Evolutionary conservation across 106 monocot species (phyloP).

Genomic region (Apostasia shenzhenica): DNA sequence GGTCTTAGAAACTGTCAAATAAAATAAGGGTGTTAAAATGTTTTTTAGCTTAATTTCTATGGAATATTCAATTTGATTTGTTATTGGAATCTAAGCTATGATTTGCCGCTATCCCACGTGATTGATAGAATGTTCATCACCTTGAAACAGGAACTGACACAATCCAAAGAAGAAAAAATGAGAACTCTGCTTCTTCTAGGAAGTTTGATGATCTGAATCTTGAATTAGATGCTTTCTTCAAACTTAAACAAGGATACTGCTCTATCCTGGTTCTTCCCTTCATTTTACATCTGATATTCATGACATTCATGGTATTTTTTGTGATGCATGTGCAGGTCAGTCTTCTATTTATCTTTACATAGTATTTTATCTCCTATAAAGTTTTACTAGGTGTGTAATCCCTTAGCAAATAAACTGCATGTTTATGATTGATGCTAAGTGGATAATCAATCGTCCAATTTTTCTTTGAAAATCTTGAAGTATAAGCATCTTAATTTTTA

Average conservation of each 20-base stretch:
- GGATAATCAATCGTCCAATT: no score
- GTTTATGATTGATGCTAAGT: no score
- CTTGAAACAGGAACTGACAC: conserved; percentile 29
- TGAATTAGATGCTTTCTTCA: conserved; percentile 5
- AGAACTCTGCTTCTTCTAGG: conserved; percentile 5
- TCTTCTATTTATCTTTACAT: not conserved
- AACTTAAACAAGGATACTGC: conserved; percentile 21
- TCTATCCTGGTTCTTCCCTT: conserved; percentile 66
- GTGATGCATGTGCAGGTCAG: conserved; percentile 96
- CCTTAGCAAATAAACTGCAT: no score
- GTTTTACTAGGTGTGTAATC: no score
- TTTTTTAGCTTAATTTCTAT: not conserved
- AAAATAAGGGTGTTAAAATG: not conserved
- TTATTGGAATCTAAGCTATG: not conserved
- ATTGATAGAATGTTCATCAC: no score
- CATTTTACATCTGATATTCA: conserved; percentile 72
- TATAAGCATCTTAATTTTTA: no score
- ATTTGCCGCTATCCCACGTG: no score
- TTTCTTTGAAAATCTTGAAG: no score
- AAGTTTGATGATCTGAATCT: conserved; percentile 5
- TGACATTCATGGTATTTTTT: conserved; percentile 66
- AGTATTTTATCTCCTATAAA: no score
- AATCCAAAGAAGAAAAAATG: conserved; percentile 28
- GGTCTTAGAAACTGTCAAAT: no score
- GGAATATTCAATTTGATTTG: not conserved